Evolutionary conservation across 2,329 filamentous ascomycete species (phyloP), one percentile per base, ranked within the genome.

Genomic region (Parastagonospora avenae): DNA sequence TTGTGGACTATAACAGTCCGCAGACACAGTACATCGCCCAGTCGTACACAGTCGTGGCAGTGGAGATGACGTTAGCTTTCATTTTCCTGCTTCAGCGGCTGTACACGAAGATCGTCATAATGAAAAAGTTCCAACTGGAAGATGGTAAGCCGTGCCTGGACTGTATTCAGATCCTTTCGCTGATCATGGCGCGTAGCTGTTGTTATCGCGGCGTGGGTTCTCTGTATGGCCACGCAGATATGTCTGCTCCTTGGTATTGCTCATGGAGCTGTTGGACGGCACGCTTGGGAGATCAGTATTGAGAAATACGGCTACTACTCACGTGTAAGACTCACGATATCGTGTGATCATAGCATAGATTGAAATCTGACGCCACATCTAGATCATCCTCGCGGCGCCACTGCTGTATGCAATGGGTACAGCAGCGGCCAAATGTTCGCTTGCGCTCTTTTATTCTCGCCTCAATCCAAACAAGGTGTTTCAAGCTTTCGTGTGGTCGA

Each of bases 1-100:
- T 59, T 8, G 66, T 70, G 19, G 48, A 70, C 46, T 70, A 69
- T 44, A 62, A 54, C 10, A 60, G 69, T 15, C 68, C 68, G 2
- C 48, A 52, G 24, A 50, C 60, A 4, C 53, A 54, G 39, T 51
- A 55, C 14, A 46, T 62, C n/a, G 38, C 37, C 3, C 39, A 55
- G 9, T 40, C 61, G 3, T 71, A 68, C 41, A 48, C 48, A 7
- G 42, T 70, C 1, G 54, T 57, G 15, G 60, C 50, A 2, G 49
- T 67, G 6, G 63, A 65, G 12, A 61, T 57, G 15, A 33, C 59
- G 6, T 29, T 68, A 2, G 51, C 60, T 0, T 19, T 65, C 1
- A 12, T 57, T 0, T 68, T 71, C 40, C 40, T 70, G 8, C 31
- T 52, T 1, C 66, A 70, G 52, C 58, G 66, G 11, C 43, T 70